Base-by-base conservation (phyloP, 2,329 filamentous ascomycete genomes). In the Thelonectria rubi region DNA sequence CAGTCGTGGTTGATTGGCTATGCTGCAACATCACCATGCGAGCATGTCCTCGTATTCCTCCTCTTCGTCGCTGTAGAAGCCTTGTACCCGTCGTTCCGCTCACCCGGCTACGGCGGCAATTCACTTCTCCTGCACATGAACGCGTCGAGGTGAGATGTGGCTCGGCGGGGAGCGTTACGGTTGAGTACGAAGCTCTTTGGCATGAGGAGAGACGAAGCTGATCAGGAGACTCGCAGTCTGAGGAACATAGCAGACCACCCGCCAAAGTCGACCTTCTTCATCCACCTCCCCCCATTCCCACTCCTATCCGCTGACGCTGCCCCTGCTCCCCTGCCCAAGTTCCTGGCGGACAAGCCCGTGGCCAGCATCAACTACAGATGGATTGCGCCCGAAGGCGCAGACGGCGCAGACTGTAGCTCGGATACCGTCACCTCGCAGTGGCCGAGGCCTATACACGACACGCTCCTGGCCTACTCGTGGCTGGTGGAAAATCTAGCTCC, bases 351-450 rank as follows among this genome's bases (percentile, higher is more conserved):
- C 14, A 77, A 77, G 37, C 80, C 85, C 2, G 79, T 84, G 0
- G 85, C 81, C 6, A 80, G 81, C 57, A 84, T 89, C 70, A 84
- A 87, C 69, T 89, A 89, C 72, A 80, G 86, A 15, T 89, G 87
- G 87, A 72, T 72, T 8, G 73, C 60, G 3, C 64, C 62, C 17
- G 69, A 21, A 12, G 24, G 24, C 11, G 43, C 24, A 26, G 26
- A n/a, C 20, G 48, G 47, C 37, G 58, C 40, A 42, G 15, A 20
- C 15, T 6, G 12, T 18, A 49, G 48, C 37, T 50, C 34, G 24
- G 46, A 54, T 20, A 12, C 21, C 52, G n/a, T 64, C 69, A 14
- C 72, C 74, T 6, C 68, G 78, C 1, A 71, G 52, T 89, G 87
- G 83, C 86, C 87, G 1, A 80, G 77, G 1, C 85, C 86, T 1